These are phyloP conservation scores for Tremellales sp. DNA, from an alignment of 1,284 basidiomycete genomes.

Conservation along the genomic window DNA sequence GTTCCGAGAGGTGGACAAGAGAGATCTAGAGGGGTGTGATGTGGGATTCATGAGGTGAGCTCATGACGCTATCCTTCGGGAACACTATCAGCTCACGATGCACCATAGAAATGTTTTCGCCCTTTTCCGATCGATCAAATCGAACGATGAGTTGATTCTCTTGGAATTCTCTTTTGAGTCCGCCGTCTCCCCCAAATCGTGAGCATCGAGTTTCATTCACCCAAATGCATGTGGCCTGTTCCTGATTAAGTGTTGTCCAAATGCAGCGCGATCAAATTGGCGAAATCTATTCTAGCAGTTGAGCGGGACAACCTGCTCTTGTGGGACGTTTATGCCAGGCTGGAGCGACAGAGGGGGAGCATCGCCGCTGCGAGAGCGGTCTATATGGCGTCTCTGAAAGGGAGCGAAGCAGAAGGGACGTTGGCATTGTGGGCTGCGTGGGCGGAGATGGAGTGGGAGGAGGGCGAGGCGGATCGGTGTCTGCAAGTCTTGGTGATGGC, in stretches of 20 bases:
- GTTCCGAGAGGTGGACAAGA: constrained; percentile 41
- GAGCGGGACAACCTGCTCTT: constrained; percentile 64
- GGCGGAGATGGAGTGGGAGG: constrained; percentile 74
- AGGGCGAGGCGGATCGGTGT: constrained; percentile 20
- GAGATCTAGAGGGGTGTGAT: constrained; percentile 34
- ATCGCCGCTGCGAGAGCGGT: constrained; percentile 73
- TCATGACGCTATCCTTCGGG: not conserved
- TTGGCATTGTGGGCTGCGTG: constrained; percentile 75
- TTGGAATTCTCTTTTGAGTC: constrained; percentile 44
- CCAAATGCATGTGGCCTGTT: too few species aligned
- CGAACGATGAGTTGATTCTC: constrained; percentile 46
- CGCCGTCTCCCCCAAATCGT: constrained; percentile 36
- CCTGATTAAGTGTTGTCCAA: constrained; percentile 1
- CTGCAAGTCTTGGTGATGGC: constrained; percentile 30
- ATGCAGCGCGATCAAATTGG: constrained; percentile 55
- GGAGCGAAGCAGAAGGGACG: constrained; percentile 33
- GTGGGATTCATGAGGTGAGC: constrained; percentile 34
- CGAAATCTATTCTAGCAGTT: constrained; percentile 63
- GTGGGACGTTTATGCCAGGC: constrained; percentile 76
- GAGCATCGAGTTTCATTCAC: constrained; percentile 8
- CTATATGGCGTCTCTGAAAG: constrained; percentile 60
- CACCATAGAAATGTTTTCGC: constrained; percentile 27
- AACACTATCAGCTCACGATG: constrained; percentile 3
- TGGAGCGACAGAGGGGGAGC: constrained; percentile 70
- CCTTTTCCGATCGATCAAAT: constrained; percentile 28